Percentiles rank a stretch among this genome's conserved stretches.
Evolutionary conservation across 2,329 filamentous ascomycete species (phyloP).

Genomic region (Neonectria magnoliae): DNA sequence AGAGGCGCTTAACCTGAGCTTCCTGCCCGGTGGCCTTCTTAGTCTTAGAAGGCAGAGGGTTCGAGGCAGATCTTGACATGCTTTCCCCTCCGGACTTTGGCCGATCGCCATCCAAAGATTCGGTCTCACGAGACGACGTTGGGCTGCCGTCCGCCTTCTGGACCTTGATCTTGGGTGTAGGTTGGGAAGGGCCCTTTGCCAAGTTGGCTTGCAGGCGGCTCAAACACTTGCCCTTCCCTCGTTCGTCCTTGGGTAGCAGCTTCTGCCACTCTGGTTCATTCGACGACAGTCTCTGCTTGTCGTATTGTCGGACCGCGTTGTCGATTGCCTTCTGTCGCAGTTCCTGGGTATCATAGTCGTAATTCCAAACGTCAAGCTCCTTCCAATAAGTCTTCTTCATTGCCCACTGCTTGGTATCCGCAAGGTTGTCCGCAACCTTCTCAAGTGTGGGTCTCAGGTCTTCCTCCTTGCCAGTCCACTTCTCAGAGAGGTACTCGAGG

Average conservation of each 20-base stretch:
- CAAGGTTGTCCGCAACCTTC: constrained; percentile 66
- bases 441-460: constrained; percentile 65
- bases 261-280: constrained; percentile 70
- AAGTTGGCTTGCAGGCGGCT: constrained; percentile 70
- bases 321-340: constrained; percentile 70
- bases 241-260: constrained; percentile 66
- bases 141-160: constrained; percentile 61
- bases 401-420: constrained; percentile 61
- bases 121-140: constrained; percentile 50
- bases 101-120: constrained; percentile 44
- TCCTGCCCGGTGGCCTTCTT: constrained; percentile 67
- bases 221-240: constrained; percentile 67
- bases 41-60: constrained; percentile 60
- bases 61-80: constrained; percentile 62
- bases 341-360: constrained; percentile 63
- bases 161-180: constrained; percentile 60
- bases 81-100: constrained; percentile 50
- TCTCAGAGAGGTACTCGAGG: constrained; percentile 59
- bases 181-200: constrained; percentile 59
- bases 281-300: constrained; percentile 65
- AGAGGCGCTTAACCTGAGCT: constrained; percentile 65
- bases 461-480: constrained; percentile 62
- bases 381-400: constrained; percentile 69
- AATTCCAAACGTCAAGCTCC: constrained; percentile 72
- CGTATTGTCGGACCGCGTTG: constrained; percentile 68